Evolutionary conservation across 2,329 filamentous ascomycete species (phyloP), one percentile per base, ranked within the genome.

Genomic region (Fusarium xyrophilum): DNA sequence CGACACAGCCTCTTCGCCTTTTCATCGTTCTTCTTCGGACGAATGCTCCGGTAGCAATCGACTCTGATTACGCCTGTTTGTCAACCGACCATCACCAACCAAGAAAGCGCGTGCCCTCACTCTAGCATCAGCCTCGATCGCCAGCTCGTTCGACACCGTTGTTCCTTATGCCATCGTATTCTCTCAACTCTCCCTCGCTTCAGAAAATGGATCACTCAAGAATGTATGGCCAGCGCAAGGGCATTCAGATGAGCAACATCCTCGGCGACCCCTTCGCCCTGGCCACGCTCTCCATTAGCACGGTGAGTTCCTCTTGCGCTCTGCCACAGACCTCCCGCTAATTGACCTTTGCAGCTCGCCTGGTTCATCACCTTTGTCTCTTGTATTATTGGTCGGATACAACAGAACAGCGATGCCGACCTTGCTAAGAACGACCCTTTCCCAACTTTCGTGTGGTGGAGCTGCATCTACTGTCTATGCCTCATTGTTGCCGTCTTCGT

Each of bases 231-330:
- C 79, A 84, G 76, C 83, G 86, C 76, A 82, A 84, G 77, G 83
- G 85, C 75, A 90, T 97, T 80, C 91, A 88, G 79, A 80, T 94
- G 79, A 92, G 92, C 78, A 96, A 97, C 81, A 93, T 99, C 74
- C 86, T 97, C 65, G 96, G 96, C 74, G 95, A 99, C 81, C 96
- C 96, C 9, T 98, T 99, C 80, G 94, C 95, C 63, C 87, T 99
- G 64, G 93, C 94, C 57, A 98, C 96, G 36, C 88, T 97, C 69
- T 97, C 95, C 60, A 97, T 98, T 79, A 88, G 91, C 68, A 85
- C 92, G 77, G 95, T 97, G 88, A 80, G 93, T 87, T 58, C 32
- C 30, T 44, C 54, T 39, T 30, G 51, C 39, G 23, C 33, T 30
- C 43, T 21, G 19, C 17, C 43, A 25, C 35, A 21, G 27, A 19